Conservation (phyloP, 202 grass and related monocot species). For the Brachypodium distachyon region DNA sequence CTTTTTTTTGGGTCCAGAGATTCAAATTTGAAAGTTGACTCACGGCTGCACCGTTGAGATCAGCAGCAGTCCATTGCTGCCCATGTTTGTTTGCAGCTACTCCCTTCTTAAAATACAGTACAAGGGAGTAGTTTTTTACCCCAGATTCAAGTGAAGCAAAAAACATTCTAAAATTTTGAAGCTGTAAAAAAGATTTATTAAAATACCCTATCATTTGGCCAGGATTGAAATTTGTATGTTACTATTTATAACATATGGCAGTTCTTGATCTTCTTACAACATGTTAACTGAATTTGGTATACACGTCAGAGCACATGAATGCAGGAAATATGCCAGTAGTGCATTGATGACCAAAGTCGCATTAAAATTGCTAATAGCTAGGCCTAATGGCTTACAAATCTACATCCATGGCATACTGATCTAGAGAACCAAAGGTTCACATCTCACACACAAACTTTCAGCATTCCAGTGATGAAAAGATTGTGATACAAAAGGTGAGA, state of each 20-base stretch:
- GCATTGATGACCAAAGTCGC: background rate
- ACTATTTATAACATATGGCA: too few relatives aligned
- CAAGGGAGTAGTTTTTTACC: too few relatives aligned
- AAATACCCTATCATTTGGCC: too few relatives aligned
- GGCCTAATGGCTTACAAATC: background rate
- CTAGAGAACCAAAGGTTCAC: background rate
- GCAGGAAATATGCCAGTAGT: background rate
- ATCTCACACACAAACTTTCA: background rate
- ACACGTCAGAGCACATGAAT: background rate
- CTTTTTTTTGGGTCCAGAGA: background rate
- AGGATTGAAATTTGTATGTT: background rate
- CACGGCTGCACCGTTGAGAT: background rate
- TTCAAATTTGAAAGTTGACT: slow-evolving; percentile 12
- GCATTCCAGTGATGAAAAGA: background rate
- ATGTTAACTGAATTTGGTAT: background rate
- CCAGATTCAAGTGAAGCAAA: too few relatives aligned
- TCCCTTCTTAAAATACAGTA: too few relatives aligned
- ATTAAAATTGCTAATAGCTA: background rate
- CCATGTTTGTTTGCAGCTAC: background rate
- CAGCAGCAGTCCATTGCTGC: background rate
- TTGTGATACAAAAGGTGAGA: background rate
- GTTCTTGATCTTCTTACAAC: background rate
- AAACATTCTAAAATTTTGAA: too few relatives aligned
- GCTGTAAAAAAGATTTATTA: too few relatives aligned
- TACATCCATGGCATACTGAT: background rate